Evolutionary conservation across 305 asterid species (phyloP), one percentile per base, ranked within the genome.

Genomic region (Solanum aculeatissimum): DNA sequence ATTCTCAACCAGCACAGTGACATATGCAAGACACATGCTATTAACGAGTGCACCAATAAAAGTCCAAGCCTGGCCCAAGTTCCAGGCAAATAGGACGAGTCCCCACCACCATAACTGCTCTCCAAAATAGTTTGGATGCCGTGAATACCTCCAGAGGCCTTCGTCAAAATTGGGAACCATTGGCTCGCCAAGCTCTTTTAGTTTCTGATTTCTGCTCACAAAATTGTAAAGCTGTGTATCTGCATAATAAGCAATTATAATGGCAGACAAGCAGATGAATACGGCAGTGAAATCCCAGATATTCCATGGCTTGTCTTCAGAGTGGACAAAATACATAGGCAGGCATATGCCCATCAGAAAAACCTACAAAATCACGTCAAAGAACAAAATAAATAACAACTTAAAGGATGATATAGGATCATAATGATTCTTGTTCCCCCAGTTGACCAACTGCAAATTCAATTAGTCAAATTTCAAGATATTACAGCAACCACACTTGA

Each of bases 21-120:
- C 98, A 87, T 96, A 92, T 3, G 94, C 98, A 90, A 96, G 89
- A 84, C 97, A 93, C 88, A 89, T 83, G 89, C 94, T 95, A 62
- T 96, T 95, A n/a, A 90, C 11, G 65, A 96, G 91, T 3, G 98
- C 91, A 49, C 98, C 99, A 9, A 89, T 43, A 58, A 90, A 94
- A 4, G 86, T 80, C 98, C 97, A 93, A 7, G 90, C 88, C 23
- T 60, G 69, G 71, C 88, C 98, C 88, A 96, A 87, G 89, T 92
- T 92, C 98, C 94, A 96, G 3, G 92, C 94, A 60, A 94, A 92
- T 79, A 92, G 86, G 32, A 42, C 92, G 63, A 96, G 86, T 18
- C 99, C 99, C 98, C 97, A 96, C 99, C 99, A 96, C 99, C 98
- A 96, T 83, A 96, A 58, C 87, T 96, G 99, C 93, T 96, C 99